Conservation (phyloP, 345 rosid species). For the Populus davidiana region DNA sequence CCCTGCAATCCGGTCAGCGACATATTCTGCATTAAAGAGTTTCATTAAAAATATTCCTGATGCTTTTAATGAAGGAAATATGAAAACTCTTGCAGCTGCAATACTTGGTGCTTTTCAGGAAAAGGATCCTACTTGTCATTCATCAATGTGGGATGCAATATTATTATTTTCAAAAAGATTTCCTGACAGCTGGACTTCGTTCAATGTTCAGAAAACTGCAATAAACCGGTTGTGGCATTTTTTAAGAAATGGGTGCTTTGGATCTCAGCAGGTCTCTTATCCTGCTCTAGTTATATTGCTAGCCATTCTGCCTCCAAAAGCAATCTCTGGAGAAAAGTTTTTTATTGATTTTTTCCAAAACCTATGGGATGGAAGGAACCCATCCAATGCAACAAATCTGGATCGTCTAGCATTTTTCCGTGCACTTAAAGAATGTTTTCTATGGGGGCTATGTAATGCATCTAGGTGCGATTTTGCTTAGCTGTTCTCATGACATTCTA, state of each 20-base stretch:
- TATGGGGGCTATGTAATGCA: conserved; percentile 74
- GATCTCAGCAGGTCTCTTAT: conserved; percentile 84
- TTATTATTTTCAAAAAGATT: conserved; percentile 70
- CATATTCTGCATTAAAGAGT: conserved; percentile 68
- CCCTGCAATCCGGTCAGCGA: conserved; percentile 72
- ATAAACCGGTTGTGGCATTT: conserved; percentile 70
- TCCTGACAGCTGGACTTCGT: conserved; percentile 68
- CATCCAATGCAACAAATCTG: conserved; percentile 42
- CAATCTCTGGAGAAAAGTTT: conserved; percentile 57
- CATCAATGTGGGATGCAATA: conserved; percentile 87
- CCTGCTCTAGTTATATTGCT: conserved; percentile 79
- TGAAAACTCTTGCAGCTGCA: conserved; percentile 59
- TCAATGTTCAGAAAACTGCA: conserved; percentile 67
- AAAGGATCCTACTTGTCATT: conserved; percentile 80
- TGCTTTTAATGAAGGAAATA: conserved; percentile 55
- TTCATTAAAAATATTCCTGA: conserved; percentile 69
- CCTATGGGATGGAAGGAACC: conserved; percentile 79
- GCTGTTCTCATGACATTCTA: conserved; percentile 1
- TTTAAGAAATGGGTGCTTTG: conserved; percentile 81
- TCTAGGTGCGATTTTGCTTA: conserved; percentile 47
- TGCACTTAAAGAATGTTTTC: conserved; percentile 75
- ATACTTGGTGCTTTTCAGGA: conserved; percentile 86
- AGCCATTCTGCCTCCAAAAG: conserved; percentile 59
- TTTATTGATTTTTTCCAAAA: conserved; percentile 66
- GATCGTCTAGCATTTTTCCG: conserved; percentile 55